Evolutionary conservation across 2,329 filamentous ascomycete genomes (phyloP).

Genomic region (Neurospora sp.): DNA sequence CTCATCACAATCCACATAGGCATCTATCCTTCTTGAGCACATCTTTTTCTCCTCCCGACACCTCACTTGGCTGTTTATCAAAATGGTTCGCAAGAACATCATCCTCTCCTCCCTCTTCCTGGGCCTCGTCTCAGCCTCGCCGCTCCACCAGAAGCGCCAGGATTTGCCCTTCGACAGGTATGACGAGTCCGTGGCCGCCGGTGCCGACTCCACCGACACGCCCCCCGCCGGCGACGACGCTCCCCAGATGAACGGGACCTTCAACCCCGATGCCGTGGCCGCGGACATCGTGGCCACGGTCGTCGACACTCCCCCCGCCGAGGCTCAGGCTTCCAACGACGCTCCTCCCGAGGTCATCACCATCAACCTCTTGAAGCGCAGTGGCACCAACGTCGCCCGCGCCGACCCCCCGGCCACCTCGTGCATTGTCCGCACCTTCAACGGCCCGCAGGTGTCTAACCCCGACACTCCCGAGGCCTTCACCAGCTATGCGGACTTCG

Average conservation of each 20-base stretch:
- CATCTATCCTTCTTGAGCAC: background rate
- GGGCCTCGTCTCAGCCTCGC: slow-evolving; percentile 2
- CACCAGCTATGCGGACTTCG: slow-evolving; percentile 1
- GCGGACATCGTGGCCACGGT: background rate
- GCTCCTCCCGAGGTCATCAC: background rate
- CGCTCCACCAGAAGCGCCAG: slow-evolving; percentile 2
- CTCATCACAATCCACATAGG: background rate
- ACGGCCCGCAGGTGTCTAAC: slow-evolving; percentile 6
- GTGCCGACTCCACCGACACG: background rate
- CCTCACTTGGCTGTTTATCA: background rate
- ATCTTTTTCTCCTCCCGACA: background rate
- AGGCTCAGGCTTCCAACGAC: background rate
- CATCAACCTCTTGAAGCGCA: background rate
- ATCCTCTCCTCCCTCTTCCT: slow-evolving; percentile 4
- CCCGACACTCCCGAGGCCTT: slow-evolving; percentile 6
- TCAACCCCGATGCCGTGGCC: background rate
- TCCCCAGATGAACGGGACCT: background rate
- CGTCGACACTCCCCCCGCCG: background rate
- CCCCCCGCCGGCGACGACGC: slow-evolving; percentile 1
- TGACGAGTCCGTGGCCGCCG: background rate
- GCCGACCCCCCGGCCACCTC: background rate
- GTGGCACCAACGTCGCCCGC: too few species aligned
- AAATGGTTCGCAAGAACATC: slow-evolving; percentile 1
- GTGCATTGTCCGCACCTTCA: slow-evolving; percentile 8
- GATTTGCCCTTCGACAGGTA: slow-evolving; percentile 3